Evolutionary conservation across 73 alveolate genomes (phyloP), one percentile per base, ranked within the genome.

Genomic region (Paramecium sonneborni): DNA sequence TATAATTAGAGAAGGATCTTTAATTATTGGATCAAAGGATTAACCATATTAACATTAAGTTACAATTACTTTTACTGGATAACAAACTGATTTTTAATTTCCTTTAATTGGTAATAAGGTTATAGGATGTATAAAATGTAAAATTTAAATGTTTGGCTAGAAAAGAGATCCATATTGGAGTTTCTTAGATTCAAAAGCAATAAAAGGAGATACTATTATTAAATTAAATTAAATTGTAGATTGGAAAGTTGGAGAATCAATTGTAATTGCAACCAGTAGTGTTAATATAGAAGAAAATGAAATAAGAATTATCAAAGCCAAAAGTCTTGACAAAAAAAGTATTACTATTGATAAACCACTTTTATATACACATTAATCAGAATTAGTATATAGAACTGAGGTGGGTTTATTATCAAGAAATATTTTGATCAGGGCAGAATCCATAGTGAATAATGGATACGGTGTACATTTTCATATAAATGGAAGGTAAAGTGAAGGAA

Each of bases 321-420:
- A 84, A 14, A 26, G 74, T 39, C 4, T 6, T 15, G 68, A 30
- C n/a, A 15, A 6, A 26, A 76, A 39, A 10, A 58, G 39, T 3
- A 76, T 70, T 24, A 30, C 84, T 41, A 12, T 86, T 21, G 56
- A 48, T 35, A 23, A 39, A 12, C 85, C 94, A 12, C 41, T 48
- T 11, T 15, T 9, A 24, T 89, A 38, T 23, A 44, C 82, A 6
- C 91, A 79, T 21, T 39, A 21, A 32, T 32, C 72, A 39, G 86
- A 30, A 21, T 10, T 26, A 85, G 0, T 6, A n/a, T 52, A 18
- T 3, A 86, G 96, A 55, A 96, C 97, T 10, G 99, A 97, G 90
- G 99, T 96, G 8, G 99, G 98, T 18, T 92, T 92, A 4, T 48
- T 96, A 35, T 67, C 98, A 6, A 93, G 99, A 88, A 97, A 97